Evolutionary conservation across 2,329 filamentous ascomycete genomes (phyloP), one percentile per base, ranked within the genome.

Genomic region (Thermothelomyces thermophilus): DNA sequence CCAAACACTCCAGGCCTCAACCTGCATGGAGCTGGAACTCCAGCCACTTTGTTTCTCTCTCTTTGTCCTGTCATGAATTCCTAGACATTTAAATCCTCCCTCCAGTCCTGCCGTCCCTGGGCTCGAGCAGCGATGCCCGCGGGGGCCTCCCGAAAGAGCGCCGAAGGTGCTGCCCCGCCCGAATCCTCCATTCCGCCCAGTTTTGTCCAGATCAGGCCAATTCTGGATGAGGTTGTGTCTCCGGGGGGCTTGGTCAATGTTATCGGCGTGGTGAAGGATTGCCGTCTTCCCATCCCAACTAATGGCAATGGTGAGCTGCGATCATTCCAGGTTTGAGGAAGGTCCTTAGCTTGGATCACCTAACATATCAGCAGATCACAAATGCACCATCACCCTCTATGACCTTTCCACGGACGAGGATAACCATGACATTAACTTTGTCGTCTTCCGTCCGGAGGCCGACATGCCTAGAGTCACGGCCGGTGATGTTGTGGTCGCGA

Each of bases 231-330:
- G 17, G 62, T 31, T 3, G 48, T 65, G 40, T 41, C 56, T 8
- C 14, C 57, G 22, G 55, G 62, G 24, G 57, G 36, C 2, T 51
- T 69, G 5, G 70, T 83, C 55, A 84, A 72, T 66, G 68, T 93
- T 35, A 75, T 89, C 44, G 90, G 88, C 1, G 66, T 91, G 4
- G 77, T 91, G 3, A 78, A 80, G 45, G 86, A 91, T 58, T 75
- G 73, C 42, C 73, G 79, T 50, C 66, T 73, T 1, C 77, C 80
- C 1, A 71, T 70, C 0, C 49, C 63, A 10, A 81, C 81, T 1
- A 69, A 54, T 47, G 74, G 77, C 19, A 60, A 64, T 20, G 83
- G 86, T 74, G 31, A 37, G 53, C 17, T 33, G 7, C 66, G 56
- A 65, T 48, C 50, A 19, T n/a, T 26, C 30, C 19, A 20, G 5